These are phyloP conservation scores for Clarireedia sp. DNA, from an alignment of 2,329 filamentous ascomycete species.

Conservation along the genomic window DNA sequence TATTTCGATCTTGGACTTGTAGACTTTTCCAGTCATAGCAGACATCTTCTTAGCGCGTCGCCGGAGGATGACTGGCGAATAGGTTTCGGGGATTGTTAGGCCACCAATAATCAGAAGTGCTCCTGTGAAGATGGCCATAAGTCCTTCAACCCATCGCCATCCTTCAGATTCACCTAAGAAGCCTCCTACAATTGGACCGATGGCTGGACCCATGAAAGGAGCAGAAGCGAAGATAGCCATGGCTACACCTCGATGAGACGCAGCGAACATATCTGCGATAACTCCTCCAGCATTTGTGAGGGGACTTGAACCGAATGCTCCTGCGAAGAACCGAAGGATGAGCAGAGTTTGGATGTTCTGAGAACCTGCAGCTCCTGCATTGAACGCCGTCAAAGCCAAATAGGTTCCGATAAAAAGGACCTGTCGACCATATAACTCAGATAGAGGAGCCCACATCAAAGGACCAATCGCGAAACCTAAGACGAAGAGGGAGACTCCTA, in stretches of 20 bases:
- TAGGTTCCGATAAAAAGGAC: conserved; percentile 51
- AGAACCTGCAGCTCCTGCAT: conserved; percentile 48
- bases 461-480: conserved; percentile 38
- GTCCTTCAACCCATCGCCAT: conserved; percentile 69
- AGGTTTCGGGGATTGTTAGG: conserved; percentile 50
- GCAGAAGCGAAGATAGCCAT: conserved; percentile 56
- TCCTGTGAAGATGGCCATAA: conserved; percentile 60
- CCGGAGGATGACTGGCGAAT: conserved; percentile 59
- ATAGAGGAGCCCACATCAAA: conserved; percentile 32
- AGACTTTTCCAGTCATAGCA: conserved; percentile 45
- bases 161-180: conserved; percentile 55
- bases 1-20: conserved; percentile 62
- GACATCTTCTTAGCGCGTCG: conserved; percentile 59
- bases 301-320: conserved; percentile 53
- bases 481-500: conserved; percentile 39
- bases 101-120: conserved; percentile 50
- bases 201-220: conserved; percentile 57
- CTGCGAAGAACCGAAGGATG: conserved; percentile 60
- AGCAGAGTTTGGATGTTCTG: conserved; percentile 52
- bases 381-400: conserved; percentile 52
- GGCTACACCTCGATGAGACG: conserved; percentile 45
- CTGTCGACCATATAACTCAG: conserved; percentile 51
- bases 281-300: conserved; percentile 55
- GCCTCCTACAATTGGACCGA: conserved; percentile 59
- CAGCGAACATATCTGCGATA: conserved; percentile 52